Evolutionary conservation across 1,139 yeast genomes (phyloP).

Genomic region (Yamadazyma kanchanaburiensis): DNA sequence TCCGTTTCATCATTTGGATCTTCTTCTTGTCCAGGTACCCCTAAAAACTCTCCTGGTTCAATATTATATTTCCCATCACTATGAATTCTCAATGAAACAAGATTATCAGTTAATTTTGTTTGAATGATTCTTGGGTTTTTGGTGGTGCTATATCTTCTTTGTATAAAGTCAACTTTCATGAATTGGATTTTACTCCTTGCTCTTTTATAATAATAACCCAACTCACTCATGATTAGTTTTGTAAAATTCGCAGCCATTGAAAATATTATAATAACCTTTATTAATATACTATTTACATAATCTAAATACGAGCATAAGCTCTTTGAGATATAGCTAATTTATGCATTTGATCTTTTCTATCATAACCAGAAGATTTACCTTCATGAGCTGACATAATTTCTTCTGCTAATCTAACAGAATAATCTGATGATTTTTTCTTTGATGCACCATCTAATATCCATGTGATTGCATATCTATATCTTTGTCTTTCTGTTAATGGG

Average conservation of each 20-base stretch:
- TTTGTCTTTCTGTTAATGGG: conserved; percentile 78
- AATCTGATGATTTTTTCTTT: conserved; percentile 75
- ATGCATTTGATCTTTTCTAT: conserved; percentile 79
- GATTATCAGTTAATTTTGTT: conserved; percentile 30
- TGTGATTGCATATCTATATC: conserved; percentile 79
- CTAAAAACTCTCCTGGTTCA: conserved; percentile 20
- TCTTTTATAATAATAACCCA: conserved; percentile 16
- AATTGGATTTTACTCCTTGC: conserved; percentile 26
- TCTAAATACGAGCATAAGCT: conserved; percentile 56
- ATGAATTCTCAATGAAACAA: conserved; percentile 33
- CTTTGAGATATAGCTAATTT: conserved; percentile 80
- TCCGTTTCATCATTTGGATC: conserved; percentile 2
- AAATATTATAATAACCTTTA: background rate
- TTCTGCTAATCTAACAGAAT: conserved; percentile 86
- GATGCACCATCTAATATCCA: conserved; percentile 89
- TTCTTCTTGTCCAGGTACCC: background rate
- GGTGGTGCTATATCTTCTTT: conserved; percentile 39
- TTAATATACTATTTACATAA: conserved; percentile 5
- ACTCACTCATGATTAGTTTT: conserved; percentile 4
- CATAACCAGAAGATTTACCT: conserved; percentile 82
- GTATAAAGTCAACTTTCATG: conserved; percentile 33
- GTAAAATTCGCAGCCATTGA: conserved; percentile 3
- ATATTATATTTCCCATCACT: conserved; percentile 23
- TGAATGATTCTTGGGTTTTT: conserved; percentile 38
- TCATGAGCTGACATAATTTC: conserved; percentile 75